These are phyloP conservation scores for Phoma sp. DNA, from an alignment of 2,329 filamentous ascomycete species.

Conservation along the genomic window DNA sequence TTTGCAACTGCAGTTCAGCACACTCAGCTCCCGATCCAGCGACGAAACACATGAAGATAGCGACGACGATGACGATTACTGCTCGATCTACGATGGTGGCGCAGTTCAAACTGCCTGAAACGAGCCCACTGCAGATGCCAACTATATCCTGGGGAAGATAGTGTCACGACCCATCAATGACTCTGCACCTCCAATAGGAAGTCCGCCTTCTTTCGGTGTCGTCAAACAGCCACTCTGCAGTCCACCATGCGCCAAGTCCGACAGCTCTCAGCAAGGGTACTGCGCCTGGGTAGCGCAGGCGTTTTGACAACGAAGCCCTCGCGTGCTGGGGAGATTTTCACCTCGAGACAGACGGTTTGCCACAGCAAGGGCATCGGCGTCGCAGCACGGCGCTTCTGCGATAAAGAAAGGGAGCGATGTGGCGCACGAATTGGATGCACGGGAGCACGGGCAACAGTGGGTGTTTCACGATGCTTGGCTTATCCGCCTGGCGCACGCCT, in stretches of 20 bases:
- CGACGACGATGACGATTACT: not conserved
- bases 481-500: conserved; percentile 19
- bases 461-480: conserved; percentile 19
- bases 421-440: conserved; percentile 17
- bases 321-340: conserved; percentile 2
- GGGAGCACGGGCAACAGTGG: conserved; percentile 8
- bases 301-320: not conserved
- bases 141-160: conserved; percentile 1
- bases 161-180: not conserved
- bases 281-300: not conserved
- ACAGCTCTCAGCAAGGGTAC: not conserved
- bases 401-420: conserved; percentile 3
- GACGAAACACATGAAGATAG: conserved; percentile 1
- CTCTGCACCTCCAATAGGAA: not conserved
- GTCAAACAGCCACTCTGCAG: conserved; percentile 22
- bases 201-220: conserved; percentile 6
- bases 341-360: conserved; percentile 9
- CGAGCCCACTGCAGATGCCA: not conserved
- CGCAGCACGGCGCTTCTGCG: conserved; percentile 13
- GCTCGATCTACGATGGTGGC: conserved; percentile 9
- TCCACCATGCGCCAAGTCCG: conserved; percentile 19
- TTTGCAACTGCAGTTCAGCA: conserved; percentile 11
- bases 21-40: not conserved
- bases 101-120: conserved; percentile 8
- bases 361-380: conserved; percentile 14